These are phyloP conservation scores for Linnemannia hyalina DNA, from an alignment of 192 early-diverging fungal species.

Conservation along the genomic window DNA sequence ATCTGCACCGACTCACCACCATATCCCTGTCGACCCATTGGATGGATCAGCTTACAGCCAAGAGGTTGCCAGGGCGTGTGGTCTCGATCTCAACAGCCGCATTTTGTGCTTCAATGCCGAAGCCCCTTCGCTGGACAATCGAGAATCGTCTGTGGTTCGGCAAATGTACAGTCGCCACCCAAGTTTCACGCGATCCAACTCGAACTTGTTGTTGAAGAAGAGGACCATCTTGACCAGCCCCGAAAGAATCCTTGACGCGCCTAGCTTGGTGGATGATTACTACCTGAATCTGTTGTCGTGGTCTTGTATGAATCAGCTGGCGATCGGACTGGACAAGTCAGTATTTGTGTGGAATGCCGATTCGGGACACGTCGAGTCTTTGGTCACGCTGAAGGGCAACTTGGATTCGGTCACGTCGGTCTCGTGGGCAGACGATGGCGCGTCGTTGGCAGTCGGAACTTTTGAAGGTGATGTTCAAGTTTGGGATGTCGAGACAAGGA, in stretches of 20 bases:
- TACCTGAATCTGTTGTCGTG: conserved; percentile 97
- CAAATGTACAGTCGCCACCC: conserved; percentile 65
- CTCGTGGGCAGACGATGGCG: conserved; percentile 80
- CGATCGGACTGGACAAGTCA: conserved; percentile 86
- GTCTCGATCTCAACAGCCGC: conserved; percentile 81
- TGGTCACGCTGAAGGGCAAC: conserved; percentile 27
- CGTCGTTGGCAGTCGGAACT: conserved; percentile 78
- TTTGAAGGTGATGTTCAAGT: conserved; percentile 88
- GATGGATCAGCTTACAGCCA: conserved; percentile 67
- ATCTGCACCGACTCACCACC: conserved; percentile 61
- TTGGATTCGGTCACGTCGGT: conserved; percentile 80
- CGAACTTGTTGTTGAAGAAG: conserved; percentile 48
- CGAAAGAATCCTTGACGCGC: conserved; percentile 91
- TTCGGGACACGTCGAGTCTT: conserved; percentile 69
- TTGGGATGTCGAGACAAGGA: conserved; percentile 87
- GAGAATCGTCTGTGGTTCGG: conserved; percentile 53
- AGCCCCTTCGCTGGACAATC: conserved; percentile 68
- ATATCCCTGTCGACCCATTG: neutral
- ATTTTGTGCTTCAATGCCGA: conserved; percentile 86
- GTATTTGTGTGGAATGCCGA: conserved; percentile 94
- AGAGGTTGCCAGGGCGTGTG: conserved; percentile 84
- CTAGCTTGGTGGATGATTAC: conserved; percentile 91
- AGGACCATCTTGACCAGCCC: conserved; percentile 86
- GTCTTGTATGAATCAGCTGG: conserved; percentile 84
- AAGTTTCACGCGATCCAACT: conserved; percentile 57